A percentile compares a stretch with the other conserved stretches of the same genome.
Evolutionary conservation across 306 rosid genomes (phyloP).

Genomic region (Begonia peltatifolia): DNA sequence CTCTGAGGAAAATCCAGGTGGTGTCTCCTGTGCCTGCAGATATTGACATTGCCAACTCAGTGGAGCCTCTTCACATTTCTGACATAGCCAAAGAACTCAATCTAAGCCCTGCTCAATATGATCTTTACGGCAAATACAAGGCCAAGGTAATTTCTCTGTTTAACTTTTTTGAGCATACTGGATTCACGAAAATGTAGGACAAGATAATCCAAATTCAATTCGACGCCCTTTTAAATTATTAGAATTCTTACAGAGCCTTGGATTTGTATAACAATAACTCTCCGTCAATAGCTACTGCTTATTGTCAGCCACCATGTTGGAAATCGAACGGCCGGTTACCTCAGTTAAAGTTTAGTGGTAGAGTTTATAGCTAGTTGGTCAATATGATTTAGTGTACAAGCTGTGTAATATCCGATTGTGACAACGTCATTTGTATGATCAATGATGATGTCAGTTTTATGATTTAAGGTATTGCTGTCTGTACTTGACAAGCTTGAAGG

Average conservation of each 20-base stretch:
- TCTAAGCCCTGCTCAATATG: conserved; percentile 65
- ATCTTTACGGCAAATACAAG: conserved; percentile 86
- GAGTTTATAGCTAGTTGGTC: too few relatives aligned
- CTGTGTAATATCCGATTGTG: too few relatives aligned
- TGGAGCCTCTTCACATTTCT: conserved; percentile 69
- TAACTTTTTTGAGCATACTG: too few relatives aligned
- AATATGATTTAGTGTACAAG: too few relatives aligned
- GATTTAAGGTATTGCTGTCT: conserved; percentile 59
- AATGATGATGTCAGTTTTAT: neutral
- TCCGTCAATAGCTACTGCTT: too few relatives aligned
- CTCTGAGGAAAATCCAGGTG: conserved; percentile 60
- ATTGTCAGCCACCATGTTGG: too few relatives aligned
- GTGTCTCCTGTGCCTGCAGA: conserved; percentile 90
- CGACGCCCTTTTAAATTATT: neutral
- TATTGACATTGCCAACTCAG: conserved; percentile 77
- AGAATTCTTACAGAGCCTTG: too few relatives aligned
- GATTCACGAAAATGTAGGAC: neutral
- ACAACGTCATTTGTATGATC: too few relatives aligned
- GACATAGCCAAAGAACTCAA: conserved; percentile 61
- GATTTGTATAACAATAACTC: too few relatives aligned
- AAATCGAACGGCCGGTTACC: too few relatives aligned
- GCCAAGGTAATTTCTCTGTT: conserved; percentile 41
- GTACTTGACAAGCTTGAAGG: conserved; percentile 61
- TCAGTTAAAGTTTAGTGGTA: too few relatives aligned
- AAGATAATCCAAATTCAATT: neutral